A percentile compares a stretch with the other conserved stretches of the same genome.
Evolutionary conservation across 2,329 filamentous ascomycete species (phyloP).

Genomic region (Corniculantispora saksenae): DNA sequence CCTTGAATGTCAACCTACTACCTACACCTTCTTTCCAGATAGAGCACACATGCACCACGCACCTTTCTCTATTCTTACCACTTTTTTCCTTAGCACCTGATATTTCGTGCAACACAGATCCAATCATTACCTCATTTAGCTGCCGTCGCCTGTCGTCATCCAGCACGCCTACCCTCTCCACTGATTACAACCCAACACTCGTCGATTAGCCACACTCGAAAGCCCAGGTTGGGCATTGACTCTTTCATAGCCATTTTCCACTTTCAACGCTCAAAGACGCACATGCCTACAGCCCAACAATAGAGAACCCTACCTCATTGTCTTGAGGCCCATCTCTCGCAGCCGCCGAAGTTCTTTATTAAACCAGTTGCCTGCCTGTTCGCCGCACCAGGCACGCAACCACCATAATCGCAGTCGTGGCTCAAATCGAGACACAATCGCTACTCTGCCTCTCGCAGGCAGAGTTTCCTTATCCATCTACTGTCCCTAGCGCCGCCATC

Average conservation of each 20-base stretch:
- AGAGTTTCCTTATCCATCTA: constrained; percentile 35
- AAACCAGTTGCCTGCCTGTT: constrained; percentile 17
- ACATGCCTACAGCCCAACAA: constrained; percentile 1
- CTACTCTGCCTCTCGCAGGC: constrained; percentile 44
- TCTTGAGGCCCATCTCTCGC: background rate
- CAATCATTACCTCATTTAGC: background rate
- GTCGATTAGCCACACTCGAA: background rate
- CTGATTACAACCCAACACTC: constrained; percentile 14
- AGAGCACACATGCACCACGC: background rate
- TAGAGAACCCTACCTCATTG: background rate
- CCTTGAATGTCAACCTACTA: constrained; percentile 8
- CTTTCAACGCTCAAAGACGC: background rate
- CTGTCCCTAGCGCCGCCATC: constrained; percentile 11
- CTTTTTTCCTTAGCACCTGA: background rate
- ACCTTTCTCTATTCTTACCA: background rate
- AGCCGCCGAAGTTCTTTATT: background rate
- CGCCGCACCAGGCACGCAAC: constrained; percentile 18
- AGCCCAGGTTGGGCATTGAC: constrained; percentile 16
- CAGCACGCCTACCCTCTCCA: constrained; percentile 2
- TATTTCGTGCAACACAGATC: background rate
- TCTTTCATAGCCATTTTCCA: constrained; percentile 3
- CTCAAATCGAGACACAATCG: constrained; percentile 44
- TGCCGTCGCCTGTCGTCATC: background rate
- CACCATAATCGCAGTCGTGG: constrained; percentile 38
- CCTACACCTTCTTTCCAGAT: constrained; percentile 13